phyloP scores from a whole-genome alignment of 78 protist species.

The Pigoraptor vietnamica region DNA sequence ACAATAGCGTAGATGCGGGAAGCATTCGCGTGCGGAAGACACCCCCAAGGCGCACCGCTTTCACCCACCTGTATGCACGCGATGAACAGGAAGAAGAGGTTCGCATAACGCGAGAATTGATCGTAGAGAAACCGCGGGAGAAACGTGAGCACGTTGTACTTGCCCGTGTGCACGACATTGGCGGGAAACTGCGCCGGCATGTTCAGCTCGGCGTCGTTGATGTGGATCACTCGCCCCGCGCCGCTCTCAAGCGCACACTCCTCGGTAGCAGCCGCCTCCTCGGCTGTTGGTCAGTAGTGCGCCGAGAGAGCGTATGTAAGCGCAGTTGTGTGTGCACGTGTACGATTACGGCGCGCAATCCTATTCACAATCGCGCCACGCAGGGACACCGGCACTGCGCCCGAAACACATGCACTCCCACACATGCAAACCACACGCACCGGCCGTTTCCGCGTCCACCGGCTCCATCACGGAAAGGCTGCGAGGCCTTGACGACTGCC shows the following conservation, averaged over 20 bases:
- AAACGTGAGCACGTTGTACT: slow-evolving; percentile 44
- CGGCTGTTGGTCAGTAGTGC: background rate
- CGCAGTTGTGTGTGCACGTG: too few species aligned
- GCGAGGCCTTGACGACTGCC: background rate
- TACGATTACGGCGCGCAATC: background rate
- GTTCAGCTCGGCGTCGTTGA: background rate
- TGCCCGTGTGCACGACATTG: slow-evolving; percentile 43
- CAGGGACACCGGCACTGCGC: background rate
- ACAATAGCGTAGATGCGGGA: too few species aligned
- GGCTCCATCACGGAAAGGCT: background rate
- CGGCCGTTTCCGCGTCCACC: background rate
- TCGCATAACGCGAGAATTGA: slow-evolving; percentile 64
- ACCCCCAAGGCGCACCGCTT: too few species aligned
- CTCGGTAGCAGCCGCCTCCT: background rate
- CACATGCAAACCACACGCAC: background rate
- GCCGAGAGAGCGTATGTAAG: too few species aligned
- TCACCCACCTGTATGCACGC: slow-evolving; percentile 34
- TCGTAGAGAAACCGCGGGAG: slow-evolving; percentile 45
- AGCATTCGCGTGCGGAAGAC: too few species aligned
- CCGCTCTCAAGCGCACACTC: background rate
- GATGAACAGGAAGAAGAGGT: slow-evolving; percentile 65
- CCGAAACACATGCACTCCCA: background rate
- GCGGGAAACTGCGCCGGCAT: background rate
- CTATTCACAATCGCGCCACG: background rate
- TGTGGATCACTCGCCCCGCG: background rate